These are phyloP conservation scores for Arthroderma sp. DNA, from an alignment of 2,329 filamentous ascomycete genomes.

Conservation along the genomic window DNA sequence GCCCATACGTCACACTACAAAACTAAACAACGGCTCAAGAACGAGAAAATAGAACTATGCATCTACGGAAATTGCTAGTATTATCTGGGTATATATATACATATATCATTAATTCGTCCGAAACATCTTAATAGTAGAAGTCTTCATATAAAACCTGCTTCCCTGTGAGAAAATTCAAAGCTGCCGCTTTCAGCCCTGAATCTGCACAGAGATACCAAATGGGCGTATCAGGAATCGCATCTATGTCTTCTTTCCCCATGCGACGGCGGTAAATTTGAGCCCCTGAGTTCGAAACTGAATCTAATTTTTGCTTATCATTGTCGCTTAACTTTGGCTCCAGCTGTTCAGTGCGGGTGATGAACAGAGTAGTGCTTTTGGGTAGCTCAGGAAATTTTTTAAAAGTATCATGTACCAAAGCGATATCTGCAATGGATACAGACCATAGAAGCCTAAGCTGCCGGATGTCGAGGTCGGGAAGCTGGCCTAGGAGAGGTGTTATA, in stretches of 20 bases:
- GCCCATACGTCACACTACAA: too few species aligned
- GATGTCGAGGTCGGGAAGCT: slow-evolving; percentile 42
- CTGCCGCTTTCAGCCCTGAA: slow-evolving; percentile 33
- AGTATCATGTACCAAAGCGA: slow-evolving; percentile 48
- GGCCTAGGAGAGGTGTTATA: slow-evolving; percentile 67
- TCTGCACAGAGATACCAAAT: slow-evolving; percentile 51
- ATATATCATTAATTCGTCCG: too few species aligned
- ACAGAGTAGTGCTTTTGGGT: slow-evolving; percentile 43
- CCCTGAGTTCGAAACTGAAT: slow-evolving; percentile 18
- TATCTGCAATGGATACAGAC: slow-evolving; percentile 50
- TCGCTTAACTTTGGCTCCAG: slow-evolving; percentile 9
- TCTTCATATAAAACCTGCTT: slow-evolving; percentile 47
- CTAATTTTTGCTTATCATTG: slow-evolving; percentile 32
- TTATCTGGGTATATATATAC: too few species aligned
- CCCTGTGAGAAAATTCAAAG: slow-evolving; percentile 42
- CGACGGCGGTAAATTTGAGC: slow-evolving; percentile 32
- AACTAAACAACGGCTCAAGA: too few species aligned
- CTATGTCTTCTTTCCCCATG: slow-evolving; percentile 36
- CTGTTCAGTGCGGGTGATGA: slow-evolving; percentile 44
- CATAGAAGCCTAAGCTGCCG: slow-evolving; percentile 49
- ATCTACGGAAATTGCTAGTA: too few species aligned
- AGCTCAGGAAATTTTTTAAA: slow-evolving; percentile 43
- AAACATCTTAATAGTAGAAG: slow-evolving; percentile 41
- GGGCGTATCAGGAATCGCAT: slow-evolving; percentile 19
- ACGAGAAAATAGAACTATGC: too few species aligned